Base-by-base conservation (phyloP, 2,329 filamentous ascomycete species). In the Stenocarpella maydis region DNA sequence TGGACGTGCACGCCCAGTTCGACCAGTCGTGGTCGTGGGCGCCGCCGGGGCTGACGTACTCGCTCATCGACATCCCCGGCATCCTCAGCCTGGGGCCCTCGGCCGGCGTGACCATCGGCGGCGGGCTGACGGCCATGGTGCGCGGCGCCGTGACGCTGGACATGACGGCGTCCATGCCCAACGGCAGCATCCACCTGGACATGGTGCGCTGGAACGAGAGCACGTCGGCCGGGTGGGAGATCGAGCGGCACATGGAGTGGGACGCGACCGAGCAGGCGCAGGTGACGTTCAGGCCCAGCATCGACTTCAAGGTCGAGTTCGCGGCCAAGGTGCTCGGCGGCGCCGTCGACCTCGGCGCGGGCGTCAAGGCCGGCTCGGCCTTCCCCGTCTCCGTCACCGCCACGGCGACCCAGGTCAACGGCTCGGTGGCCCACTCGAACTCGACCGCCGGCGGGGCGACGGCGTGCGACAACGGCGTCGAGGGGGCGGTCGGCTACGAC, bases 31-130 rank as follows among this genome's bases (percentile, higher is more conserved):
- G 71, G 68, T 34, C 61, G 8, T 71, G 67, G 67, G 37, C 67
- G 41, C 69, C 69, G 2, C 55, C 41, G 12, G 53, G 54, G 1
- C 49, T 71, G 17, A 58, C 45, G 10, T 74, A 74, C 67, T 70
- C 72, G 52, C 64, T 74, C 31, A 71, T 74, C 65, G 72, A 74
- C 50, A 45, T 71, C 24, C 69, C 69, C 5, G 69, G 69, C 3
- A 71, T 71, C 34, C 47, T 71, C 15, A 69, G 63, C 28, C 63
- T 71, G 26, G 69, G 69, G 6, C 69, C 69, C 5, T 69, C 69
- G n/a, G 69, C 69, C 9, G 63, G 69, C 28, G 58, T 71, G 41
- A 71, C 49, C 41, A 55, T 71, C 39, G 69, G 69, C 15, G 69
- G 67, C 54, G 10, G 28, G 21, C 24, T 71, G 34, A 58, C 34